Evolutionary conservation across 768 basidiomycete genomes (phyloP).

Genomic region (Amanita pallidorosea): DNA sequence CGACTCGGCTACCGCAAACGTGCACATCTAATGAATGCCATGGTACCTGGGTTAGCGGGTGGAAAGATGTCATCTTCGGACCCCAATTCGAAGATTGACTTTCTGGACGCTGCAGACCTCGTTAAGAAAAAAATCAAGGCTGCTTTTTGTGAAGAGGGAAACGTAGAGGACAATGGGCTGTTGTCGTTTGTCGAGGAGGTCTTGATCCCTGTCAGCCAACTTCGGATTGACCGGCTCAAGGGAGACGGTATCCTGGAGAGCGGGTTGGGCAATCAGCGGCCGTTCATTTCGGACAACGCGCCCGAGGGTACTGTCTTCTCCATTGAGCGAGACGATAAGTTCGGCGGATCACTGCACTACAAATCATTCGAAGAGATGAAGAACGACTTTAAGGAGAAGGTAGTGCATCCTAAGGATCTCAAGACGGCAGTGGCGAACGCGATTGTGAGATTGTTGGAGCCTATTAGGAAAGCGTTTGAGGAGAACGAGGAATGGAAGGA

Average conservation of each 20-base stretch:
- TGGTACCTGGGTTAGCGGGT: slow-evolving; percentile 92
- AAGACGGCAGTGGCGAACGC: slow-evolving; percentile 70
- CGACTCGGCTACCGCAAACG: slow-evolving; percentile 88
- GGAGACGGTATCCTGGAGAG: slow-evolving; percentile 41
- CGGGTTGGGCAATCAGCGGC: slow-evolving; percentile 39
- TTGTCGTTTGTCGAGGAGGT: slow-evolving; percentile 80
- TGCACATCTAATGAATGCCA: slow-evolving; percentile 95
- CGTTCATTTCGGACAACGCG: slow-evolving; percentile 59
- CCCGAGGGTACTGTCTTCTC: slow-evolving; percentile 78
- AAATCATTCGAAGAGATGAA: slow-evolving; percentile 51
- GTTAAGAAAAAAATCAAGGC: slow-evolving; percentile 84
- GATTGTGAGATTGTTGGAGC: slow-evolving; percentile 65
- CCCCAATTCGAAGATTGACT: slow-evolving; percentile 96
- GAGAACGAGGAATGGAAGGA: slow-evolving; percentile 73
- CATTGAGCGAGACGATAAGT: slow-evolving; percentile 68
- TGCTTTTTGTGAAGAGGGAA: slow-evolving; percentile 94
- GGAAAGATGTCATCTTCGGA: slow-evolving; percentile 99
- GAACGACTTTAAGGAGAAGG: slow-evolving; percentile 63
- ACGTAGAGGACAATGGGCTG: slow-evolving; percentile 78
- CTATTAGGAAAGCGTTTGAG: slow-evolving; percentile 72
- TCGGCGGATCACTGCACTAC: slow-evolving; percentile 76
- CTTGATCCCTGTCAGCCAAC: slow-evolving; percentile 76
- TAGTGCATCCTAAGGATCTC: slow-evolving; percentile 83
- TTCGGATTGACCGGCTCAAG: slow-evolving; percentile 49
- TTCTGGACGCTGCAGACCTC: slow-evolving; percentile 77